phyloP scores from a whole-genome alignment of 495 filamentous ascomycete species.

The Massariosphaeria phaeospora region DNA sequence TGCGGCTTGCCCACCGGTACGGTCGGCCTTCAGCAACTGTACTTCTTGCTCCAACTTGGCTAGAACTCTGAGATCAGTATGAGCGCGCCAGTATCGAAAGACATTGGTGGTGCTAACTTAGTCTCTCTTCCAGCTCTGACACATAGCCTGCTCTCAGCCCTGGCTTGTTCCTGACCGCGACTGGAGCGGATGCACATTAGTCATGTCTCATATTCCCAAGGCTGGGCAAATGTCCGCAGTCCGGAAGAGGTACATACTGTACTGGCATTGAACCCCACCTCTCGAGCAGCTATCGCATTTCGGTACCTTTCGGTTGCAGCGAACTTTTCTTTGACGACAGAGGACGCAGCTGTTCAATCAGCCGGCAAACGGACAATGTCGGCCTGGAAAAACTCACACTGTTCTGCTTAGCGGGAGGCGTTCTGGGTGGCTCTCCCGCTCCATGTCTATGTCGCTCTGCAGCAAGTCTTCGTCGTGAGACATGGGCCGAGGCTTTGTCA shows the following conservation, averaged over 20 bases:
- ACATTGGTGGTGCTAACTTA: conserved; percentile 21
- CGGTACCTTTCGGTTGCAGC: conserved; percentile 20
- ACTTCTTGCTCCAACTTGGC: conserved; percentile 27
- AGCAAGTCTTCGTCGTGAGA: neutral
- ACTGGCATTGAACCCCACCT: conserved; percentile 12
- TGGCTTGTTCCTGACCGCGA: conserved; percentile 30
- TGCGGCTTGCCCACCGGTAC: conserved; percentile 11
- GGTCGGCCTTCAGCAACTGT: conserved; percentile 19
- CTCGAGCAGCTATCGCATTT: conserved; percentile 16
- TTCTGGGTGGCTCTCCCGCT: conserved; percentile 2
- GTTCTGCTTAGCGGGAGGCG: conserved; percentile 18
- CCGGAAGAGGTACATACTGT: conserved; percentile 16
- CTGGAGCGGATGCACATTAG: conserved; percentile 1
- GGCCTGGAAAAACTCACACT: conserved; percentile 2
- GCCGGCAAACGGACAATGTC: neutral
- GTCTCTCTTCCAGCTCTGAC: conserved; percentile 32
- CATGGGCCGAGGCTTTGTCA: conserved; percentile 13
- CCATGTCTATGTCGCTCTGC: conserved; percentile 2
- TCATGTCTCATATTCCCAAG: neutral
- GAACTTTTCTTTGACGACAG: conserved; percentile 16
- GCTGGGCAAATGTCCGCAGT: no score
- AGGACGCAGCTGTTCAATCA: conserved; percentile 8
- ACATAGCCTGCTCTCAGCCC: conserved; percentile 39
- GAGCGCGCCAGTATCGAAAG: neutral
- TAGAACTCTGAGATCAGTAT: neutral